Conservation (phyloP, 441 rosid genomes). For the Euphorbia schlechtendalii region DNA sequence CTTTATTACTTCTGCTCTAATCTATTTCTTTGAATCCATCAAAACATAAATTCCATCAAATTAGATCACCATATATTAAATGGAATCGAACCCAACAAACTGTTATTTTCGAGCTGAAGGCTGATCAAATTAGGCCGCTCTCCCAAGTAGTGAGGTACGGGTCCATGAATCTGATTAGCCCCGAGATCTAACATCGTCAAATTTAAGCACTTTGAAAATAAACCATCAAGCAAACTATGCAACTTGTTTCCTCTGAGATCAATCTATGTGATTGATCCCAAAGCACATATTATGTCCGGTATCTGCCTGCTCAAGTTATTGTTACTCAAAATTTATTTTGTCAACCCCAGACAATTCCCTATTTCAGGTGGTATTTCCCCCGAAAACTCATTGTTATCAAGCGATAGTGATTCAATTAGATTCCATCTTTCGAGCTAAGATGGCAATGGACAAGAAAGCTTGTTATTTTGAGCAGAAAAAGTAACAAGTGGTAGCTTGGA, state of each 20-base stretch:
- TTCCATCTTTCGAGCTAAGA: slow-evolving; percentile 74
- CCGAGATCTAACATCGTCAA: slow-evolving; percentile 54
- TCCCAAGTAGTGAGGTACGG: slow-evolving; percentile 57
- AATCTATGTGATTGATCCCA: slow-evolving; percentile 48
- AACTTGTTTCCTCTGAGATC: slow-evolving; percentile 49
- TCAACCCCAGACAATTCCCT: slow-evolving; percentile 56
- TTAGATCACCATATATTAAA: slow-evolving; percentile 55
- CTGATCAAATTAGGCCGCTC: slow-evolving; percentile 58
- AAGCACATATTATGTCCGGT: slow-evolving; percentile 60
- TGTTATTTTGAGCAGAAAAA: slow-evolving; percentile 70
- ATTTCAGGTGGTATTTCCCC: slow-evolving; percentile 58
- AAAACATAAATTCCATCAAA: slow-evolving; percentile 81
- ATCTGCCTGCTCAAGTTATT: slow-evolving; percentile 57
- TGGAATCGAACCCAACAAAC: slow-evolving; percentile 62
- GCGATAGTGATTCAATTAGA: slow-evolving; percentile 51
- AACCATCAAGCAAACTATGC: slow-evolving; percentile 53
- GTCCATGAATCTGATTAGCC: slow-evolving; percentile 53
- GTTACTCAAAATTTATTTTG: slow-evolving; percentile 49
- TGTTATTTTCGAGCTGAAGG: slow-evolving; percentile 70
- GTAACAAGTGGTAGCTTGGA: slow-evolving; percentile 53
- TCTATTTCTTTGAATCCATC: too few relatives aligned
- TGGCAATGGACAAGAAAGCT: slow-evolving; percentile 65
- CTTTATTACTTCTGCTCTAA: too few relatives aligned
- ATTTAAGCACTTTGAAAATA: slow-evolving; percentile 49
- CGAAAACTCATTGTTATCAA: slow-evolving; percentile 47